phyloP scores from a whole-genome alignment of 2,329 filamentous ascomycete genomes.

The Fusarium odoratissimum region DNA sequence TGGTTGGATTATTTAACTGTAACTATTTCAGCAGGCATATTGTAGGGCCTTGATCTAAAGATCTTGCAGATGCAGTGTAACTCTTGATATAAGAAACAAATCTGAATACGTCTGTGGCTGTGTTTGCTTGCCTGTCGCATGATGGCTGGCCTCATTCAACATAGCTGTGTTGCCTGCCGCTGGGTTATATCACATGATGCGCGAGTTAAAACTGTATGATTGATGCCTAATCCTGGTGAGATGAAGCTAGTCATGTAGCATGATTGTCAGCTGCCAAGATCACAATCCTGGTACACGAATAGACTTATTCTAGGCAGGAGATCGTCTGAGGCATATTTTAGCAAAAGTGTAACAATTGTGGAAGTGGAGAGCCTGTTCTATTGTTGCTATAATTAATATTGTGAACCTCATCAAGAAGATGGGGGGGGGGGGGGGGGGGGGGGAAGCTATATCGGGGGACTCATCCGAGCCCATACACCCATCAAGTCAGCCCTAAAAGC shows the following conservation, averaged over 20 bases:
- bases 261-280: conserved; percentile 16
- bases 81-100: not conserved
- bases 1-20: fast-evolving
- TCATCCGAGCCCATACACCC: conserved; percentile 33
- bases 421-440: not conserved
- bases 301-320: not conserved
- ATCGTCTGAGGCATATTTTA: not conserved
- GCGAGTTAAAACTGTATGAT: not conserved
- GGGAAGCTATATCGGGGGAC: not conserved
- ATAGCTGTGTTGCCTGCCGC: conserved; percentile 14
- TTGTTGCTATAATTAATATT: not conserved
- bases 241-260: not conserved
- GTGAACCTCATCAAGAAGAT: not conserved
- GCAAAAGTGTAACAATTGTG: not conserved
- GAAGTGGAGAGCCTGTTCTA: not conserved
- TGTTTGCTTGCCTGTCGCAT: conserved; percentile 15
- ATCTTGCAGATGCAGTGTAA: not conserved
- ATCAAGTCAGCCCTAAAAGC: conserved; percentile 41
- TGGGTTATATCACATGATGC: conserved; percentile 28
- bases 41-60: conserved; percentile 8
- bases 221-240: conserved; percentile 24
- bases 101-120: not conserved
- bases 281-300: not conserved
- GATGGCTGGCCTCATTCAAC: not conserved
- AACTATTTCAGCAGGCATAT: not conserved